phyloP scores from a whole-genome alignment of 2,329 filamentous ascomycete species.

The Sordariomycetes sp. region DNA sequence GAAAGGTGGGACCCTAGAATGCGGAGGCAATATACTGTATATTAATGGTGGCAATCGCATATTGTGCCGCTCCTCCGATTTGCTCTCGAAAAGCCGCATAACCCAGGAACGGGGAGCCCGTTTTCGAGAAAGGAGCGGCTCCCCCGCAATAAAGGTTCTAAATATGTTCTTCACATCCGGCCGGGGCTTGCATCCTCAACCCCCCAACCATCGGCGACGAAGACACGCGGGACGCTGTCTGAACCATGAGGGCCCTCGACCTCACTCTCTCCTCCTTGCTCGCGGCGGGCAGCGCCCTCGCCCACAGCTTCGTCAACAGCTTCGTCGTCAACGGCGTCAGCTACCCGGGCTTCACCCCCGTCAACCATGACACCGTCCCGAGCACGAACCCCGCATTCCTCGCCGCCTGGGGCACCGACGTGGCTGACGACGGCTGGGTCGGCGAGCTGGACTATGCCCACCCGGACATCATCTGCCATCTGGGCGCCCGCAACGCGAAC shows the following conservation, averaged over 20 bases:
- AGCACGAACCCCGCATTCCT: slow-evolving; percentile 1
- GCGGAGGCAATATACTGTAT: neutral
- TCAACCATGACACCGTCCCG: slow-evolving; percentile 5
- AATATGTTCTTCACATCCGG: neutral
- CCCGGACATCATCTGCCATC: slow-evolving; percentile 32
- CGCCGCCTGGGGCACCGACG: slow-evolving; percentile 1
- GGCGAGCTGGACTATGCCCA: neutral
- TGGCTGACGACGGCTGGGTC: slow-evolving; percentile 1
- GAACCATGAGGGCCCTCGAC: neutral
- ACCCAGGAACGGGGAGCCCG: too few species aligned
- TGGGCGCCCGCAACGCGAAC: slow-evolving; percentile 25
- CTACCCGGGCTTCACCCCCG: slow-evolving; percentile 10
- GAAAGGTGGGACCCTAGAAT: neutral
- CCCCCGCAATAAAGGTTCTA: neutral
- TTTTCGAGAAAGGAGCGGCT: neutral
- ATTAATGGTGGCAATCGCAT: neutral
- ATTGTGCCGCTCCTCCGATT: neutral
- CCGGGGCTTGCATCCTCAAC: neutral
- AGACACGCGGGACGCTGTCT: neutral
- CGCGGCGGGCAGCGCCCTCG: neutral
- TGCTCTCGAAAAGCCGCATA: neutral
- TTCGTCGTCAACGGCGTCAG: slow-evolving; percentile 9
- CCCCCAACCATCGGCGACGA: neutral
- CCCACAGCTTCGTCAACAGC: slow-evolving; percentile 33
- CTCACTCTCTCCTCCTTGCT: neutral